These are phyloP conservation scores for Arthrinium phaeospermum DNA, from an alignment of 2,329 filamentous ascomycete species.

Conservation along the genomic window DNA sequence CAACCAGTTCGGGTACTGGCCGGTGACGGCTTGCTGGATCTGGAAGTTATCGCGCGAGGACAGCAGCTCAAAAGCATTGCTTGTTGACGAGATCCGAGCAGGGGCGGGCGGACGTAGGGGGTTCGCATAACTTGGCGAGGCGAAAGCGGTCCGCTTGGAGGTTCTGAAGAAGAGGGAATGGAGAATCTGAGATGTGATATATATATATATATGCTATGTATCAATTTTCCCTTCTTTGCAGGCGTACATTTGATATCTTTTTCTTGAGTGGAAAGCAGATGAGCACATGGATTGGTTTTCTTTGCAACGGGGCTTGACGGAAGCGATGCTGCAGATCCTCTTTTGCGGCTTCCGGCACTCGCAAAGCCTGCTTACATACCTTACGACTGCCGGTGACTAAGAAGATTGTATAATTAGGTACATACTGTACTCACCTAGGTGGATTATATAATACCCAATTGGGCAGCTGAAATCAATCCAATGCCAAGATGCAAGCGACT, in stretches of 20 bases:
- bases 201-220: background rate
- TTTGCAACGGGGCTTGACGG: background rate
- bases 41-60: background rate
- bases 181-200: background rate
- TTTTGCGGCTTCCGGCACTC: background rate
- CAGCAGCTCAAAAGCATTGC: background rate
- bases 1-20: background rate
- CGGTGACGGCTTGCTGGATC: background rate
- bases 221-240: background rate
- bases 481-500: background rate
- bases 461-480: no score
- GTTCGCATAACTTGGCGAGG: background rate
- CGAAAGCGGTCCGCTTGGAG: background rate
- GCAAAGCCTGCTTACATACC: background rate
- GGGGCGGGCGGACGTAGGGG: background rate
- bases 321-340: conserved; percentile 4
- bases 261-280: background rate
- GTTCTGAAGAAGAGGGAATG: background rate
- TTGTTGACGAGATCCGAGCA: background rate
- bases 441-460: no score
- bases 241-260: background rate
- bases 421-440: no score
- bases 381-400: background rate
- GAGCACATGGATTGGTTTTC: background rate
- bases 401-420: background rate